Percentiles rank a stretch among this genome's conserved stretches.
These are phyloP conservation scores for Sphenostylis stenocarpa DNA, from an alignment of 306 rosid species.

Conservation along the genomic window DNA sequence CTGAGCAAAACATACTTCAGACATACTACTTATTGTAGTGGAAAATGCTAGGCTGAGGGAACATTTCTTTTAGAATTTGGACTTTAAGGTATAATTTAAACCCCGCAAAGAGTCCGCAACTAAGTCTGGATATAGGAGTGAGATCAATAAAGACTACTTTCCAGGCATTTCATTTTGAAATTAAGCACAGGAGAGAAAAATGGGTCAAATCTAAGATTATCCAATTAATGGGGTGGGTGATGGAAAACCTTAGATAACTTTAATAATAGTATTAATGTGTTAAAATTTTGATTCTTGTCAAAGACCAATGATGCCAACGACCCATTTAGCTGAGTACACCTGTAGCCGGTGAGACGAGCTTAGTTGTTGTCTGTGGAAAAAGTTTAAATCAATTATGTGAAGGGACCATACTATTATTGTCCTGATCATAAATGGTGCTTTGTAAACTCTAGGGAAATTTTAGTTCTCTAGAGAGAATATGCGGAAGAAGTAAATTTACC, in stretches of 20 bases:
- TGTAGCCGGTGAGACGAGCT: neutral
- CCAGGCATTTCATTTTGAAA: neutral
- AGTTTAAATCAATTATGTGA: neutral
- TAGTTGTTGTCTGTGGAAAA: neutral
- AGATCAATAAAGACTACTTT: too few species aligned
- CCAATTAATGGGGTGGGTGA: neutral
- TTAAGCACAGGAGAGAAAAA: neutral
- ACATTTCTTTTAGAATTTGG: neutral
- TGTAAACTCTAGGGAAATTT: neutral
- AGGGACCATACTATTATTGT: neutral
- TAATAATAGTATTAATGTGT: neutral
- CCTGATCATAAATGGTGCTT: neutral
- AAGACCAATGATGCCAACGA: neutral
- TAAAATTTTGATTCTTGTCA: neutral
- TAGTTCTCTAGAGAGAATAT: neutral
- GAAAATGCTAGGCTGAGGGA: slow-evolving; percentile 5
- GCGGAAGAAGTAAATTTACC: neutral
- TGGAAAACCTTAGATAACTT: neutral
- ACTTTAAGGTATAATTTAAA: too few species aligned
- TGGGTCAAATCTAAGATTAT: neutral
- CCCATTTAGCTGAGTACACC: neutral
- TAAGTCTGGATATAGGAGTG: too few species aligned
- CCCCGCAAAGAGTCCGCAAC: too few species aligned
- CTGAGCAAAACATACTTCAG: neutral
- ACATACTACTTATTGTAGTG: neutral